Percentiles rank a stretch among this genome's conserved stretches.
Conservation (phyloP, 2,329 filamentous ascomycete genomes). For the Fusarium tuaranense region DNA sequence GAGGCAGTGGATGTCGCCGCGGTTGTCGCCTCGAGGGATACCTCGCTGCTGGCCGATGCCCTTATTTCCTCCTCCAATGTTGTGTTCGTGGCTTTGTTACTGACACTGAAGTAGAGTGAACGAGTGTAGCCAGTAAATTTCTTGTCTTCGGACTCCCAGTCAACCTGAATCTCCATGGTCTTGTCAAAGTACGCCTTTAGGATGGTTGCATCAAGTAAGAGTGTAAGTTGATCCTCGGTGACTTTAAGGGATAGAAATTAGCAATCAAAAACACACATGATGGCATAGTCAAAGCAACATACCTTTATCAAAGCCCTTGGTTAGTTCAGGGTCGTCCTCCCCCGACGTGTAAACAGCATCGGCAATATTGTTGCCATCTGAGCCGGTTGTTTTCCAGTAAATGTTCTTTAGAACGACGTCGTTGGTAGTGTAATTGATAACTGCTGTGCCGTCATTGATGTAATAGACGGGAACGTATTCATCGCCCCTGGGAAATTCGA, state of each 20-base stretch:
- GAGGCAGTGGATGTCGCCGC: background rate
- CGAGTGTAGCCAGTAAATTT: background rate
- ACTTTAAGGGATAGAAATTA: background rate
- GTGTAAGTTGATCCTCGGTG: background rate
- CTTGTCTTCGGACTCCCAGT: slow-evolving; percentile 14
- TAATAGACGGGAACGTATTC: background rate
- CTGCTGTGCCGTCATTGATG: background rate
- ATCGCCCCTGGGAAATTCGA: background rate
- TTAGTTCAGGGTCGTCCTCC: background rate
- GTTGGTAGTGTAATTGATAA: background rate
- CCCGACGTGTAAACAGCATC: background rate
- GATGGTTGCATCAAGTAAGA: background rate
- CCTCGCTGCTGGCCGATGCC: background rate
- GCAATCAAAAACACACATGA: background rate
- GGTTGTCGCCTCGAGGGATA: background rate
- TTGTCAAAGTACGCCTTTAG: background rate
- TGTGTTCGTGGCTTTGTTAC: background rate
- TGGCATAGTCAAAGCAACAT: background rate
- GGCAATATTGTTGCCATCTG: background rate
- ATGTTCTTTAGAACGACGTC: background rate
- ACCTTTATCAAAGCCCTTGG: background rate
- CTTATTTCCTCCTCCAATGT: background rate
- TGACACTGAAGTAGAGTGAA: slow-evolving; percentile 28
- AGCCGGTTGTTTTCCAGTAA: background rate
- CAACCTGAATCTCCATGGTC: slow-evolving; percentile 18